Conservation (phyloP, 2,329 filamentous ascomycete species). For the Fusarium oligoseptatum region DNA sequence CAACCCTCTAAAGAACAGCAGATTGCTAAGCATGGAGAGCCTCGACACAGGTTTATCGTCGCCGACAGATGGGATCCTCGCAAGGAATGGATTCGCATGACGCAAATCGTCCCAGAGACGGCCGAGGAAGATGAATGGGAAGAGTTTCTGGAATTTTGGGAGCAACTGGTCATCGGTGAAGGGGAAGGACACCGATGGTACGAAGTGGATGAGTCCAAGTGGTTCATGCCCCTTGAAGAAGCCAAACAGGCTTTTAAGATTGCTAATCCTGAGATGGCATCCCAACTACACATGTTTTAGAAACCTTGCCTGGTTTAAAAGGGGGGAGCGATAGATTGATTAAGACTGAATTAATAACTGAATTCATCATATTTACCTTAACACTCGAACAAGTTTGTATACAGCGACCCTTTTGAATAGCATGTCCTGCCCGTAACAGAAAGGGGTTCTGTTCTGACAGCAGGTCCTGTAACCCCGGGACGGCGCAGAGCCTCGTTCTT, state of each 20-base stretch:
- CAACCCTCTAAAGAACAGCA: background rate
- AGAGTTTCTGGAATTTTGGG: background rate
- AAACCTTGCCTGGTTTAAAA: background rate
- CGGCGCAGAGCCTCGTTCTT: background rate
- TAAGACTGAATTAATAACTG: too few relatives aligned
- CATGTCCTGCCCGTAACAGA: background rate
- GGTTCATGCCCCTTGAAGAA: background rate
- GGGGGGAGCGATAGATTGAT: too few relatives aligned
- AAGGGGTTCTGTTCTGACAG: background rate
- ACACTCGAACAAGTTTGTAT: background rate
- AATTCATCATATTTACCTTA: too few relatives aligned
- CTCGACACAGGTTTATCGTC: conserved; percentile 17
- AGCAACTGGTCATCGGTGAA: background rate
- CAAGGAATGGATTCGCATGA: conserved; percentile 13
- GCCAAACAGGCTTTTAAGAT: background rate
- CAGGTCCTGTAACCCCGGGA: too few relatives aligned
- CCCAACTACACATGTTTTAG: background rate
- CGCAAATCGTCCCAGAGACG: background rate
- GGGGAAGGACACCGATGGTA: conserved; percentile 7
- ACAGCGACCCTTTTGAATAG: too few relatives aligned
- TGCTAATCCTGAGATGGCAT: background rate
- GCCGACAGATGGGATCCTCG: conserved; percentile 17
- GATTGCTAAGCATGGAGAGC: background rate
- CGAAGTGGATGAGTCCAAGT: conserved; percentile 6
- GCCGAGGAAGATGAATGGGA: background rate